These are phyloP conservation scores for Puccinia triticina DNA, from an alignment of 1,284 basidiomycete species.

Conservation along the genomic window DNA sequence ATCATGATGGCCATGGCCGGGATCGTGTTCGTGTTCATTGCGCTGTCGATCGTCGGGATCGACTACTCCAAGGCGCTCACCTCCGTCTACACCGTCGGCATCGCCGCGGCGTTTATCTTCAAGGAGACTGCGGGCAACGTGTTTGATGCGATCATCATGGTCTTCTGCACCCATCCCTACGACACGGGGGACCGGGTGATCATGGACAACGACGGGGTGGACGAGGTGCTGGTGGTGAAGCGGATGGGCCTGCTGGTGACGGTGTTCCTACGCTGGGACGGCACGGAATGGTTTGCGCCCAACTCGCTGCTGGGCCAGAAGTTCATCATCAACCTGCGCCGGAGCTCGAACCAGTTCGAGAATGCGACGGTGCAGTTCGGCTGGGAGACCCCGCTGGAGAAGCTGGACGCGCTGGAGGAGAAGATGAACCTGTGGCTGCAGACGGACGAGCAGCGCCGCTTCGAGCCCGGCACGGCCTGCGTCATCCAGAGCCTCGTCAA, in stretches of 20 bases:
- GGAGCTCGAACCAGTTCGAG: slow-evolving; percentile 49
- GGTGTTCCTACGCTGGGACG: slow-evolving; percentile 53
- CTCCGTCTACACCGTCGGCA: slow-evolving; percentile 68
- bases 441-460: slow-evolving; percentile 76
- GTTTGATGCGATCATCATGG: slow-evolving; percentile 71
- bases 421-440: slow-evolving; percentile 72
- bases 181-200: slow-evolving; percentile 71
- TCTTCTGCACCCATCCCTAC: slow-evolving; percentile 72
- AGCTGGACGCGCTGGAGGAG: slow-evolving; percentile 70
- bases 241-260: slow-evolving; percentile 72
- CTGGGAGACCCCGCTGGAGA: slow-evolving; percentile 72
- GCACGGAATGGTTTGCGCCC: slow-evolving; percentile 51
- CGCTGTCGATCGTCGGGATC: slow-evolving; percentile 71
- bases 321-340: slow-evolving; percentile 45
- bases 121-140: slow-evolving; percentile 70
- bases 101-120: slow-evolving; percentile 76
- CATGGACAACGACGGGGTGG: slow-evolving; percentile 66
- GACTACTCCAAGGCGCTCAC: slow-evolving; percentile 68
- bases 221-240: slow-evolving; percentile 73
- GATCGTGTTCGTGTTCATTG: slow-evolving; percentile 72
- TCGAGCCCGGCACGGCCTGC: slow-evolving; percentile 67
- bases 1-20: slow-evolving; percentile 69
- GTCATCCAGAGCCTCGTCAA: slow-evolving; percentile 46
- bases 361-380: slow-evolving; percentile 68
- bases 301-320: slow-evolving; percentile 45